Conservation (phyloP, 2,329 filamentous ascomycete genomes). For the Colletotrichum filicis region DNA sequence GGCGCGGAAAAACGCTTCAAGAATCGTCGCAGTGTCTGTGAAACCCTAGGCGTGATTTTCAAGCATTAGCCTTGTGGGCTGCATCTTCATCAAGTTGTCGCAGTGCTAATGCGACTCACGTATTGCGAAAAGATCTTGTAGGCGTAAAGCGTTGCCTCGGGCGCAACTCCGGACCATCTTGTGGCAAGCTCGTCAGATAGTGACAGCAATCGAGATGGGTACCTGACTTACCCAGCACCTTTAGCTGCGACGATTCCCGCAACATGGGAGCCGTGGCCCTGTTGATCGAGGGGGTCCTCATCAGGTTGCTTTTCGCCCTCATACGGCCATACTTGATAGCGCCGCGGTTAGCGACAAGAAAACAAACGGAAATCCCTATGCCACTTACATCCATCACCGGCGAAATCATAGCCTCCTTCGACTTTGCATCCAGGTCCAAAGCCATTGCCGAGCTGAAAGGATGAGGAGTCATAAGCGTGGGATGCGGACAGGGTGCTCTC, state of each 20-base stretch:
- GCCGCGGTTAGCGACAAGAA: background rate
- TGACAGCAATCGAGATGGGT: no score
- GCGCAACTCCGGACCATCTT: slow-evolving; percentile 41
- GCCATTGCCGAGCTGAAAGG: slow-evolving; percentile 25
- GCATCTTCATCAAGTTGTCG: no score
- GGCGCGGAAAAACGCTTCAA: slow-evolving; percentile 49
- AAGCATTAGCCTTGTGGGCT: background rate
- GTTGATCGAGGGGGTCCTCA: slow-evolving; percentile 41
- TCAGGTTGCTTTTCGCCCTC: slow-evolving; percentile 44
- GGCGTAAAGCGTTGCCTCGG: slow-evolving; percentile 41
- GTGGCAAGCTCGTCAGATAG: background rate
- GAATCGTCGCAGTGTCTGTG: slow-evolving; percentile 34
- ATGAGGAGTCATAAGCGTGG: background rate
- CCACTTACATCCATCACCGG: slow-evolving; percentile 37
- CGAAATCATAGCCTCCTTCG: slow-evolving; percentile 39
- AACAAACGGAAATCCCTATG: background rate
- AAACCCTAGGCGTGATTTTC: background rate
- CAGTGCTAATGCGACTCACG: background rate
- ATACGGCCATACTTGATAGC: slow-evolving; percentile 14
- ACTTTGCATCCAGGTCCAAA: slow-evolving; percentile 37
- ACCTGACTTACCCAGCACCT: slow-evolving; percentile 23
- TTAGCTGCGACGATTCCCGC: slow-evolving; percentile 45
- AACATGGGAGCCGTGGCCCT: slow-evolving; percentile 44
- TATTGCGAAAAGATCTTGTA: slow-evolving; percentile 42
- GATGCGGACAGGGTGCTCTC: background rate